Evolutionary conservation across 306 rosid species (phyloP), one percentile per base, ranked within the genome.

Genomic region (Canavalia ensiformis): DNA sequence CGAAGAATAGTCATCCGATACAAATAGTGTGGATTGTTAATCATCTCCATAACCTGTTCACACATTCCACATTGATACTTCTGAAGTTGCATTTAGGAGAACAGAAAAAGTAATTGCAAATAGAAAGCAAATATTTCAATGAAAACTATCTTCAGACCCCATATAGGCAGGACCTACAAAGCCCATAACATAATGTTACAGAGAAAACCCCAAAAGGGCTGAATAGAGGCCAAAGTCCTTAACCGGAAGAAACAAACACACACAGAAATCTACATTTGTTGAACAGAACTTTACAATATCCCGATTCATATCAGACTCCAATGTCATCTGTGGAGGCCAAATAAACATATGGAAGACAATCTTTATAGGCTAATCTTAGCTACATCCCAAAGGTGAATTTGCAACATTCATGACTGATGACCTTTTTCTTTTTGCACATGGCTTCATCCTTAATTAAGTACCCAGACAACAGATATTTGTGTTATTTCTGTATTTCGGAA

Each of bases 1-100:
- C 87, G 90, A 8, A 95, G 94, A 82, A 95, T 87, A 74, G 99
- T 95, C 99, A 93, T 95, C 52, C 99, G 94, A 85, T 95, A 93
- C 93, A 95, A 79, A 85, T 95, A 95, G 82, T 95, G 98, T 45
- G 94, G 88, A 84, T 93, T 93, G 88, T 67, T 91, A 75, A 86
- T 88, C 98, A 95, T 95, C 83, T 93, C 97, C 84, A 95, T 82
- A 82, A 93, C 98, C 99, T 95, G 92, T 51, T 45, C 72, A 67
- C 30, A 56, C 55, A 75, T 49, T 55, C 57, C 78, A 51, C 11
- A 41, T 3, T 33, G 73, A 70, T 39, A 86, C 68, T 25, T 10
- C 75, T 34, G 35, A 67, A 60, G 51, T 74, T 82, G 35, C 75
- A 52, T 45, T 72, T 60, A 44, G 44, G 52, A 76, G 46, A 56